A percentile compares a stretch with the other conserved stretches of the same genome.
These are phyloP conservation scores for Copromyces sp. DNA, from an alignment of 495 filamentous ascomycete species.

Conservation along the genomic window DNA sequence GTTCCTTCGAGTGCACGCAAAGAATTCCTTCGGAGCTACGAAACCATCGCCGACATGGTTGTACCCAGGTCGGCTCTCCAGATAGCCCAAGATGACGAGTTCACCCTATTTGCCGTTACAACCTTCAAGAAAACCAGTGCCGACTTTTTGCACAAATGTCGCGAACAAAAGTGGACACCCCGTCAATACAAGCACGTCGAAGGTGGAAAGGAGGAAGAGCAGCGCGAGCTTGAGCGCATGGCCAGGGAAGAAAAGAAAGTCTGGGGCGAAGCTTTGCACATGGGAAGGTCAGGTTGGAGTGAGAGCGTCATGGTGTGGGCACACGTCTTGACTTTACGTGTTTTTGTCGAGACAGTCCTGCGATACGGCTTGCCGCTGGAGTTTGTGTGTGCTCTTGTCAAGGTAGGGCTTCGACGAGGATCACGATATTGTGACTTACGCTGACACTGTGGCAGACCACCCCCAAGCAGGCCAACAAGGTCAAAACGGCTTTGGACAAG, in stretches of 20 bases:
- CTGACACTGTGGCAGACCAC: slow-evolving; percentile 53
- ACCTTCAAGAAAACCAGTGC: slow-evolving; percentile 81
- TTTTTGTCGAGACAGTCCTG: slow-evolving; percentile 95
- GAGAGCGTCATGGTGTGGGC: slow-evolving; percentile 93
- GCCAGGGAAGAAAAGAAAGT: slow-evolving; percentile 73
- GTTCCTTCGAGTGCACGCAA: slow-evolving; percentile 69
- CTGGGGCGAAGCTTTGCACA: slow-evolving; percentile 79
- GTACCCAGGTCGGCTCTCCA: slow-evolving; percentile 78
- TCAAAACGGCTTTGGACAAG: slow-evolving; percentile 68
- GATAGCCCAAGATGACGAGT: slow-evolving; percentile 76
- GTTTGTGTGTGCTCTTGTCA: slow-evolving; percentile 72
- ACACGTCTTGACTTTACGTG: slow-evolving; percentile 79
- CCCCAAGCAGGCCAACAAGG: slow-evolving; percentile 69
- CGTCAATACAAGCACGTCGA: slow-evolving; percentile 89
- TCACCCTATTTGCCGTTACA: slow-evolving; percentile 77
- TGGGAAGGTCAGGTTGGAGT: slow-evolving; percentile 81
- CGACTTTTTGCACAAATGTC: slow-evolving; percentile 81
- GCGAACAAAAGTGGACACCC: slow-evolving; percentile 88
- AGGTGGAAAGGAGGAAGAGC: slow-evolving; percentile 78
- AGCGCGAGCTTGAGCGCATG: slow-evolving; percentile 70
- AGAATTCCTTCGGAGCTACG: slow-evolving; percentile 82
- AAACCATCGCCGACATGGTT: slow-evolving; percentile 70
- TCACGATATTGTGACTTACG: background rate
- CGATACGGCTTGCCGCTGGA: slow-evolving; percentile 85
- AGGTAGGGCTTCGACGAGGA: slow-evolving; percentile 47